Evolutionary conservation across 2,329 filamentous ascomycete species (phyloP).

Genomic region (Sarocladium oryzae): DNA sequence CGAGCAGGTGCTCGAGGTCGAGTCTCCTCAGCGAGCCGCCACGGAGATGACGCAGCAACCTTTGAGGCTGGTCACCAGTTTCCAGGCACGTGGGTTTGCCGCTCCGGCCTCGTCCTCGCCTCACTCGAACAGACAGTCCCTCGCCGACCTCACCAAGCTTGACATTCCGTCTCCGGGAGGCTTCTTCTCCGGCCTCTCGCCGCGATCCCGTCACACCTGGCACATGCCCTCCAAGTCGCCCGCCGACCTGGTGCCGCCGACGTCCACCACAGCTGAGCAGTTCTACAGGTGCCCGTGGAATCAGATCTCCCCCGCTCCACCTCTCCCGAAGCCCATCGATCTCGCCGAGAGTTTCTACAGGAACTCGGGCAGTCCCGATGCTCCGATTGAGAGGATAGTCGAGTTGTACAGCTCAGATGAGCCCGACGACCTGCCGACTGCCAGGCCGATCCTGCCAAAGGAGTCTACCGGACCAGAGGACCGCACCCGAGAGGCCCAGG

Average conservation of each 20-base stretch:
- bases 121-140: slow-evolving; percentile 41
- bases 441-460: slow-evolving; percentile 39
- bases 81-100: slow-evolving; percentile 19
- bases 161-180: slow-evolving; percentile 88
- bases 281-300: slow-evolving; percentile 86
- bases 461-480: slow-evolving; percentile 25
- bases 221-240: slow-evolving; percentile 51
- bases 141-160: slow-evolving; percentile 69
- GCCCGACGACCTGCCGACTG: slow-evolving; percentile 60
- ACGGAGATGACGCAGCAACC: slow-evolving; percentile 45
- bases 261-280: slow-evolving; percentile 83
- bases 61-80: slow-evolving; percentile 41
- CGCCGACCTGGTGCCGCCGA: slow-evolving; percentile 56
- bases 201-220: slow-evolving; percentile 76
- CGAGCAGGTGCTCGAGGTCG: slow-evolving; percentile 37
- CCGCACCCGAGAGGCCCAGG: slow-evolving; percentile 21
- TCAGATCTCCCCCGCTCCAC: slow-evolving; percentile 30
- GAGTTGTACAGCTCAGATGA: slow-evolving; percentile 46
- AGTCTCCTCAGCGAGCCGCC: slow-evolving; percentile 14
- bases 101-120: slow-evolving; percentile 21
- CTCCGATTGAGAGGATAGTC: slow-evolving; percentile 61
- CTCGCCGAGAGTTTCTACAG: slow-evolving; percentile 32
- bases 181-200: slow-evolving; percentile 82
- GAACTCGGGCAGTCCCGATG: slow-evolving; percentile 30
- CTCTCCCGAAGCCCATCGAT: slow-evolving; percentile 28